These are phyloP conservation scores for Ogataea salicorniae DNA, from an alignment of 805 yeast genomes.

Conservation along the genomic window DNA sequence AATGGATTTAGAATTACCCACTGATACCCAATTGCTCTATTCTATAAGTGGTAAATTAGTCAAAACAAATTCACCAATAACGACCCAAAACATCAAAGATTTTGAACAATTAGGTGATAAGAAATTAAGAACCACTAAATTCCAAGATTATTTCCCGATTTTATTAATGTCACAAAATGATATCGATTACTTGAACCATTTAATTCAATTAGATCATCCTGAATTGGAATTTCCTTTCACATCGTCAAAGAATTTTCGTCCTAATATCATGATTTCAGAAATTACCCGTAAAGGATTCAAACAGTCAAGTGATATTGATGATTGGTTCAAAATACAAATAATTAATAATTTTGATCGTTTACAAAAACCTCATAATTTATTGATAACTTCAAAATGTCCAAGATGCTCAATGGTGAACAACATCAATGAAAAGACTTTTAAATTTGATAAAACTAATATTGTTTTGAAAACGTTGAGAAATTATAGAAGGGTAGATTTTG, in stretches of 20 bases:
- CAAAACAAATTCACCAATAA: slow-evolving; percentile 20
- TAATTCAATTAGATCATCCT: slow-evolving; percentile 2
- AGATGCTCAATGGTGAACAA: slow-evolving; percentile 23
- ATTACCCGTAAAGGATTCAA: slow-evolving; percentile 2
- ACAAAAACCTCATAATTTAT: slow-evolving; percentile 13
- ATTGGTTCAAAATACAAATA: slow-evolving; percentile 20
- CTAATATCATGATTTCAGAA: slow-evolving; percentile 16
- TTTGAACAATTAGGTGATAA: slow-evolving; percentile 2
- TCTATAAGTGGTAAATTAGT: slow-evolving; percentile 22
- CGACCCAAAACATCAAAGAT: slow-evolving; percentile 3
- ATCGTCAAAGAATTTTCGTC: slow-evolving; percentile 16
- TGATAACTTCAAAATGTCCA: slow-evolving; percentile 25
- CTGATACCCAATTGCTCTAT: slow-evolving; percentile 14
- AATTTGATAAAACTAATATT: slow-evolving; percentile 9
- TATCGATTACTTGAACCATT: slow-evolving; percentile 12
- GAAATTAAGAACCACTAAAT: slow-evolving; percentile 17
- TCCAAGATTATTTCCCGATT: slow-evolving; percentile 26
- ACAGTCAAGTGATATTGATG: slow-evolving; percentile 20
- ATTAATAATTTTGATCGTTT: slow-evolving; percentile 1
- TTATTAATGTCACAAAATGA: slow-evolving; percentile 20
- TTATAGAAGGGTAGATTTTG: slow-evolving; percentile 21
- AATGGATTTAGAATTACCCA: slow-evolving; percentile 9
- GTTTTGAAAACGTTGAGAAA: slow-evolving; percentile 19
- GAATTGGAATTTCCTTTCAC: background rate
- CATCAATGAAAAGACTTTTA: slow-evolving; percentile 16